Conservation (phyloP, 2,329 filamentous ascomycete species). For the Coniella lustricola region DNA sequence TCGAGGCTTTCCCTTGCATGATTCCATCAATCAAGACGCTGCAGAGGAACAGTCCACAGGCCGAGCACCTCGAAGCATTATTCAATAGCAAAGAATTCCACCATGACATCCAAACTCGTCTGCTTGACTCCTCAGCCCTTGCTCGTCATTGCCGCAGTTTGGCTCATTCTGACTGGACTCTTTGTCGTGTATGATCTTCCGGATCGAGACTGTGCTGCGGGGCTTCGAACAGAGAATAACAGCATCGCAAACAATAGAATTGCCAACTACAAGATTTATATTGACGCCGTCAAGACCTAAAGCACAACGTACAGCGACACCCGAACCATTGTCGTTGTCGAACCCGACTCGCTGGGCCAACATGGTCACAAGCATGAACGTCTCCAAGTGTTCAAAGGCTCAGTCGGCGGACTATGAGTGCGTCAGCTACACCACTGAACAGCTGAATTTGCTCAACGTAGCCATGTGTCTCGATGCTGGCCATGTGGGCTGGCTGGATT, state of each 20-base stretch:
- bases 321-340: constrained; percentile 38
- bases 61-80: too few species aligned
- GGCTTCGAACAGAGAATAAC: constrained; percentile 51
- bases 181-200: constrained; percentile 53
- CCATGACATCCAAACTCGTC: too few species aligned
- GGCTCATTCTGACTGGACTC: too few species aligned
- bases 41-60: too few species aligned
- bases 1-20: too few species aligned
- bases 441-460: constrained; percentile 49
- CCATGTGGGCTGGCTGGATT: constrained; percentile 53
- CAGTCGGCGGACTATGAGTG: constrained; percentile 42
- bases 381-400: constrained; percentile 42
- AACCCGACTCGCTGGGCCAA: constrained; percentile 53
- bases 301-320: constrained; percentile 37
- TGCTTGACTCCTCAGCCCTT: too few species aligned
- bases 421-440: constrained; percentile 42
- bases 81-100: too few species aligned
- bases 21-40: too few species aligned
- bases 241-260: constrained; percentile 42
- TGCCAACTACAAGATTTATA: constrained; percentile 49
- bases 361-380: constrained; percentile 47
- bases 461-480: constrained; percentile 53
- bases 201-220: constrained; percentile 50
- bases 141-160: too few species aligned
- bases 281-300: constrained; percentile 39